Percentiles rank a stretch among this genome's conserved stretches.
Conservation (phyloP, 768 basidiomycete species). For the Kwoniella mangroviensis region DNA sequence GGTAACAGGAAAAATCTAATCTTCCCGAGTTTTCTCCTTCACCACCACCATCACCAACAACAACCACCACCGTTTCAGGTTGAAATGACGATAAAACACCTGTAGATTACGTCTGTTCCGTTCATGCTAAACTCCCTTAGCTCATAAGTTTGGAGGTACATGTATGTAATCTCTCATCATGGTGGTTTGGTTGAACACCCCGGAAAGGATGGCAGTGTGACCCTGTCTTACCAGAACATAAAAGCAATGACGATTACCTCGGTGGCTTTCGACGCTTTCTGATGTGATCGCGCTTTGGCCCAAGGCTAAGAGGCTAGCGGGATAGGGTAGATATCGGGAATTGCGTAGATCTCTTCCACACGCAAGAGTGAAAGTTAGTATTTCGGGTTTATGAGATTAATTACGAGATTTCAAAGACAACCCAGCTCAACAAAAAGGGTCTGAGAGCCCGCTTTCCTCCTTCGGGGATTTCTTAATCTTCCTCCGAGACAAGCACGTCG, state of each 20-base stretch:
- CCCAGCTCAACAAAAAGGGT: background rate
- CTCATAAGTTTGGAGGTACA: background rate
- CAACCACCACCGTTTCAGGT: too few relatives aligned
- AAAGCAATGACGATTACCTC: background rate
- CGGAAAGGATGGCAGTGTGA: background rate
- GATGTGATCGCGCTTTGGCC: background rate
- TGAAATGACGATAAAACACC: too few relatives aligned
- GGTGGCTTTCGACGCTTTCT: background rate
- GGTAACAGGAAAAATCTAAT: too few relatives aligned
- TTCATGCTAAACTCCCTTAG: too few relatives aligned
- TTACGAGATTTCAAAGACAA: slow-evolving; percentile 9
- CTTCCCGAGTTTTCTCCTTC: too few relatives aligned
- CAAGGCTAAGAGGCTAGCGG: background rate
- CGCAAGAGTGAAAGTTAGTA: background rate
- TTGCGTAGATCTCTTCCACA: background rate
- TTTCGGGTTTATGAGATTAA: slow-evolving; percentile 8
- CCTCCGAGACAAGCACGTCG: slow-evolving; percentile 6
- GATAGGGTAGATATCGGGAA: background rate
- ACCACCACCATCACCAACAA: too few relatives aligned
- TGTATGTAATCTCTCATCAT: background rate
- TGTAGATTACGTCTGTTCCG: too few relatives aligned
- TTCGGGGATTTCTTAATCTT: slow-evolving; percentile 8
- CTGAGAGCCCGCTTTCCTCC: slow-evolving; percentile 10
- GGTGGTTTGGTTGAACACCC: background rate
- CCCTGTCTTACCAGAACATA: slow-evolving; percentile 7